These are phyloP conservation scores for Seminavis robusta DNA, from an alignment of 108 stramenopile genomes.

Conservation along the genomic window DNA sequence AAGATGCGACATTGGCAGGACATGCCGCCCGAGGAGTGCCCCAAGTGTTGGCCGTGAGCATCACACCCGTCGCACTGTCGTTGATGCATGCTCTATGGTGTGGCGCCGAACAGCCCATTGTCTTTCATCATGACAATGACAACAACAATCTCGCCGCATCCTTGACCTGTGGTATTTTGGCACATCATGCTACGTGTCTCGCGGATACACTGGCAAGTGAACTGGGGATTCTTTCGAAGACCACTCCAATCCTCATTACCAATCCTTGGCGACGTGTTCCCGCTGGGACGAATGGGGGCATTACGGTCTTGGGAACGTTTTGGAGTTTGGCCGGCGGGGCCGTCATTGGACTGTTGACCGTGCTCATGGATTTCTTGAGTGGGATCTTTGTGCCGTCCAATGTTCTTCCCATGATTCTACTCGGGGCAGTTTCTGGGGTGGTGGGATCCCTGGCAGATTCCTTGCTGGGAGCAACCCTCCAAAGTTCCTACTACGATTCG, in stretches of 20 bases:
- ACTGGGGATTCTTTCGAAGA: slow-evolving; percentile 64
- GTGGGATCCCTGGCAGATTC: slow-evolving; percentile 73
- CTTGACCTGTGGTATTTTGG: slow-evolving; percentile 61
- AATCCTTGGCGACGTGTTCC: slow-evolving; percentile 56
- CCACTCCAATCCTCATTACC: slow-evolving; percentile 61
- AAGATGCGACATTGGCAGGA: slow-evolving; percentile 47
- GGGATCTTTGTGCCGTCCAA: slow-evolving; percentile 30
- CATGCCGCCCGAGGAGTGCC: slow-evolving; percentile 47
- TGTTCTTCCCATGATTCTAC: slow-evolving; percentile 24
- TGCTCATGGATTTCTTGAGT: slow-evolving; percentile 31
- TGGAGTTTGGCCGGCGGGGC: slow-evolving; percentile 64
- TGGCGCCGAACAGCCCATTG: slow-evolving; percentile 57
- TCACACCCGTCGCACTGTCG: slow-evolving; percentile 47
- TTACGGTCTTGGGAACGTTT: slow-evolving; percentile 50
- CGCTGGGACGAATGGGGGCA: slow-evolving; percentile 80
- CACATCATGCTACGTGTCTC: slow-evolving; percentile 77
- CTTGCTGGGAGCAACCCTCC: slow-evolving; percentile 72
- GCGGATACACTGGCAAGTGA: slow-evolving; percentile 85
- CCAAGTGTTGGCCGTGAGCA: slow-evolving; percentile 73
- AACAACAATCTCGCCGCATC: slow-evolving; percentile 28
- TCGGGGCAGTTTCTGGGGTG: slow-evolving; percentile 54
- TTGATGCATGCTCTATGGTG: slow-evolving; percentile 45
- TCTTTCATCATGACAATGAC: slow-evolving; percentile 6
- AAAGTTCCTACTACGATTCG: slow-evolving; percentile 58
- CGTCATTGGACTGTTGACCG: slow-evolving; percentile 55